Conservation (phyloP, 345 rosid genomes). For the Reutealis trisperma region DNA sequence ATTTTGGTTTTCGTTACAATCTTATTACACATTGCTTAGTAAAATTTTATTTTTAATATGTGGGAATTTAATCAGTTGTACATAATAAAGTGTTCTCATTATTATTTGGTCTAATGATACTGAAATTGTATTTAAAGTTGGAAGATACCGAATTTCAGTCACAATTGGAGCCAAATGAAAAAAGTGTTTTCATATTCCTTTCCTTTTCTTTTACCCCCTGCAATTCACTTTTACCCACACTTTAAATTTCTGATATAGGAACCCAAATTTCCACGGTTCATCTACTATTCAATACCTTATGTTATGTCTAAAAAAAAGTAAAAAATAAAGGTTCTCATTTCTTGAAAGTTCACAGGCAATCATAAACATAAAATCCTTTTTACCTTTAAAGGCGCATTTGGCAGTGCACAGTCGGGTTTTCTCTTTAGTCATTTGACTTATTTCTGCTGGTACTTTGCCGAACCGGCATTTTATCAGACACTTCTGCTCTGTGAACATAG, state of each 20-base stretch:
- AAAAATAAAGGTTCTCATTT: not conserved
- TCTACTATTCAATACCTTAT: not conserved
- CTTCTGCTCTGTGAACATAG: no score
- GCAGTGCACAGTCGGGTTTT: not conserved
- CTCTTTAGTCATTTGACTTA: conserved; percentile 8
- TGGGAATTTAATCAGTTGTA: no score
- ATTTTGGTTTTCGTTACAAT: no score
- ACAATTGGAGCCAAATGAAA: no score
- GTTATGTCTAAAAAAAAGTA: no score
- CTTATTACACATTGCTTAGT: no score
- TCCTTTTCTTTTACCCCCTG: not conserved
- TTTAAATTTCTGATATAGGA: not conserved
- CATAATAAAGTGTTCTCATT: no score
- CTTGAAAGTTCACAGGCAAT: not conserved
- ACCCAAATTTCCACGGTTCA: not conserved
- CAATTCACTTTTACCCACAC: not conserved
- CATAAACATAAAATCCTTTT: not conserved
- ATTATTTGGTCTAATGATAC: no score
- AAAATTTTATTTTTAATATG: no score
- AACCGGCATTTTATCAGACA: conserved; percentile 1
- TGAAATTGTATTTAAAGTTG: no score
- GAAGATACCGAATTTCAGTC: no score
- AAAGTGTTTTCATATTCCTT: not conserved
- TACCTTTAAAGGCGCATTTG: not conserved
- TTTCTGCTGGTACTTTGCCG: conserved; percentile 2